phyloP scores from a whole-genome alignment of 2,329 filamentous ascomycete genomes.

The Aspergillus aculeatus region DNA sequence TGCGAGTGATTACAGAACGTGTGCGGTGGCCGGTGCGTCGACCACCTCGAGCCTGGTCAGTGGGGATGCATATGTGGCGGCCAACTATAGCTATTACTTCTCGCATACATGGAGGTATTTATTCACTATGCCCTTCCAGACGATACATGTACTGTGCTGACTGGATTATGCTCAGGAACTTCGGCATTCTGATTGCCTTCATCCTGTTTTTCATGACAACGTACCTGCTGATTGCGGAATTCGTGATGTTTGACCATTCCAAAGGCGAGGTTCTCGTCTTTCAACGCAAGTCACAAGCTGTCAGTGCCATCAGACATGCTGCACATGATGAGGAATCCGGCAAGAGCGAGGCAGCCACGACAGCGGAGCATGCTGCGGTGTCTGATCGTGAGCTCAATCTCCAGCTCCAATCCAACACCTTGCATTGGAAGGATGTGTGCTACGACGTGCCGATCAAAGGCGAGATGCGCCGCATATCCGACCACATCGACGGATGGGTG shows the following conservation, averaged over 20 bases:
- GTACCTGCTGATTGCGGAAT: constrained; percentile 51
- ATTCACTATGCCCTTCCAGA: neutral
- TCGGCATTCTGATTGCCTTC: constrained; percentile 66
- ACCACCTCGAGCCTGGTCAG: constrained; percentile 55
- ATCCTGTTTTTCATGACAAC: constrained; percentile 56
- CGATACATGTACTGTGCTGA: neutral
- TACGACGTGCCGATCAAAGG: constrained; percentile 76
- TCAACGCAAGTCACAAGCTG: constrained; percentile 6
- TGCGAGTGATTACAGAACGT: constrained; percentile 46
- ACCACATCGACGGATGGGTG: constrained; percentile 52
- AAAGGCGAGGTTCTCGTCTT: constrained; percentile 16
- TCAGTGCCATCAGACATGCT: neutral
- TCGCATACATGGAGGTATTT: constrained; percentile 57
- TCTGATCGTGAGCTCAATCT: constrained; percentile 14
- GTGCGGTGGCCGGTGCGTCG: constrained; percentile 56
- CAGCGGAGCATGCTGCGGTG: neutral
- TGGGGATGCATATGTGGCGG: constrained; percentile 58
- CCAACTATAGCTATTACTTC: constrained; percentile 56
- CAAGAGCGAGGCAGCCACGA: neutral
- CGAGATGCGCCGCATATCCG: constrained; percentile 60
- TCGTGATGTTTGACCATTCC: constrained; percentile 44
- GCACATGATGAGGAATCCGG: neutral
- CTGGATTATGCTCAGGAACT: constrained; percentile 43
- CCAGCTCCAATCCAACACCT: constrained; percentile 65
- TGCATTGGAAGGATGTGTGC: constrained; percentile 79